Evolutionary conservation across 148 eudicot genomes (phyloP).

Genomic region (Fallopia convolvulus): DNA sequence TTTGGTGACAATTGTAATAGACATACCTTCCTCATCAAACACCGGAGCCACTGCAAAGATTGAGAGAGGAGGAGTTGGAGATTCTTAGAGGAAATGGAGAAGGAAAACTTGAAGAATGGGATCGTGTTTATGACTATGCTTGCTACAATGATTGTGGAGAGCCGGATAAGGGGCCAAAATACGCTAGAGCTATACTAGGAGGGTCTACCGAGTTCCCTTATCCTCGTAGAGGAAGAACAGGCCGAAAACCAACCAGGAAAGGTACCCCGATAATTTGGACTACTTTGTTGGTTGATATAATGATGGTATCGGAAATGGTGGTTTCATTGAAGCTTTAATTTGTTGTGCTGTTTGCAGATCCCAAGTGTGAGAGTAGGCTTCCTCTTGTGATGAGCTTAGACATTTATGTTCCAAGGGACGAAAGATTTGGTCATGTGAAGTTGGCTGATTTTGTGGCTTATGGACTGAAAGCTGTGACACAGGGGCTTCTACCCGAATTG

Average conservation of each 20-base stretch:
- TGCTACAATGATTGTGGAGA: slow-evolving; percentile 69
- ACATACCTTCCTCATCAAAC: slow-evolving; percentile 61
- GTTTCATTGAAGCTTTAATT: not conserved
- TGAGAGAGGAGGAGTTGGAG: slow-evolving; percentile 65
- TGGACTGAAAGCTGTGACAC: slow-evolving; percentile 46
- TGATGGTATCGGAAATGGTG: not conserved
- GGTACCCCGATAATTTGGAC: slow-evolving; percentile 24
- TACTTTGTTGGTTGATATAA: not conserved
- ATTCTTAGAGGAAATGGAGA: slow-evolving; percentile 63
- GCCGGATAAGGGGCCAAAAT: slow-evolving; percentile 44
- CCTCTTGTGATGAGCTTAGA: slow-evolving; percentile 42
- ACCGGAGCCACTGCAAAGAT: slow-evolving; percentile 34
- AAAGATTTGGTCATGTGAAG: slow-evolving; percentile 58
- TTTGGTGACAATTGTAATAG: slow-evolving; percentile 22
- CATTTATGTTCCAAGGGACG: slow-evolving; percentile 80
- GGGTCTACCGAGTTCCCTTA: slow-evolving; percentile 66
- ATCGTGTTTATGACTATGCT: slow-evolving; percentile 82
- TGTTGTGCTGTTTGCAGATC: slow-evolving; percentile 34
- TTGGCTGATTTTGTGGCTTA: slow-evolving; percentile 54
- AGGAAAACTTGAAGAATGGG: slow-evolving; percentile 78
- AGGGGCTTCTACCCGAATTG: slow-evolving; percentile 43
- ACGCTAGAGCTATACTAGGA: slow-evolving; percentile 62
- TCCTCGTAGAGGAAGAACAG: slow-evolving; percentile 79
- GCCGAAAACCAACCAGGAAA: slow-evolving; percentile 46
- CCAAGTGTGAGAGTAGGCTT: slow-evolving; percentile 53